Percentiles rank a stretch among this genome's conserved stretches.
These are phyloP conservation scores for Austroboletus eburneus DNA, from an alignment of 768 basidiomycete genomes.

Conservation along the genomic window DNA sequence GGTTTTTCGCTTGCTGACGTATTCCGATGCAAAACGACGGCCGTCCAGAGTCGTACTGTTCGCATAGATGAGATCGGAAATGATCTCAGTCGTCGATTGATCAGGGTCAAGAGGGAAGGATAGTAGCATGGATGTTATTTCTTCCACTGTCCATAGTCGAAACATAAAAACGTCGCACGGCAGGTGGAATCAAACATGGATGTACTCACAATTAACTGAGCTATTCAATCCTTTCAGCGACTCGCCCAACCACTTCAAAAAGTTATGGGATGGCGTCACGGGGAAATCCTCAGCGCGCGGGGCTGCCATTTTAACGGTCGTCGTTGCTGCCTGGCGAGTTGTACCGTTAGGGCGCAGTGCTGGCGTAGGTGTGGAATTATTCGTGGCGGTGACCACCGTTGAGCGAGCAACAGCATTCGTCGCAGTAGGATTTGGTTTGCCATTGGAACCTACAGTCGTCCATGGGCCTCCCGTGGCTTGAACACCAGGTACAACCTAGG, in stretches of 20 bases:
- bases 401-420: slow-evolving; percentile 34
- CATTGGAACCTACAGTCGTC: slow-evolving; percentile 82
- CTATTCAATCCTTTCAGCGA: slow-evolving; percentile 70
- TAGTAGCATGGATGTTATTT: slow-evolving; percentile 92
- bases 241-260: slow-evolving; percentile 87
- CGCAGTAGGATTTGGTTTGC: slow-evolving; percentile 46
- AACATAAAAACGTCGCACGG: slow-evolving; percentile 15
- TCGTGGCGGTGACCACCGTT: slow-evolving; percentile 28
- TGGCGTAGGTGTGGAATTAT: slow-evolving; percentile 26
- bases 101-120: slow-evolving; percentile 91
- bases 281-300: slow-evolving; percentile 58
- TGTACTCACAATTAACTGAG: slow-evolving; percentile 49
- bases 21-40: slow-evolving; percentile 90
- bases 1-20: slow-evolving; percentile 78
- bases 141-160: slow-evolving; percentile 65
- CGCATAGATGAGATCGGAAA: slow-evolving; percentile 91
- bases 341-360: slow-evolving; percentile 38
- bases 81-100: slow-evolving; percentile 79
- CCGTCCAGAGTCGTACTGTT: slow-evolving; percentile 95
- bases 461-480: slow-evolving; percentile 56
- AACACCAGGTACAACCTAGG: slow-evolving; percentile 30
- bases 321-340: slow-evolving; percentile 35
- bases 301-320: slow-evolving; percentile 28
- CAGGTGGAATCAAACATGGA: neutral
- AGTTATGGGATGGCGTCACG: slow-evolving; percentile 76